Evolutionary conservation across 352 stramenopile species (phyloP).

Genomic region (Phytophthora sojae): DNA sequence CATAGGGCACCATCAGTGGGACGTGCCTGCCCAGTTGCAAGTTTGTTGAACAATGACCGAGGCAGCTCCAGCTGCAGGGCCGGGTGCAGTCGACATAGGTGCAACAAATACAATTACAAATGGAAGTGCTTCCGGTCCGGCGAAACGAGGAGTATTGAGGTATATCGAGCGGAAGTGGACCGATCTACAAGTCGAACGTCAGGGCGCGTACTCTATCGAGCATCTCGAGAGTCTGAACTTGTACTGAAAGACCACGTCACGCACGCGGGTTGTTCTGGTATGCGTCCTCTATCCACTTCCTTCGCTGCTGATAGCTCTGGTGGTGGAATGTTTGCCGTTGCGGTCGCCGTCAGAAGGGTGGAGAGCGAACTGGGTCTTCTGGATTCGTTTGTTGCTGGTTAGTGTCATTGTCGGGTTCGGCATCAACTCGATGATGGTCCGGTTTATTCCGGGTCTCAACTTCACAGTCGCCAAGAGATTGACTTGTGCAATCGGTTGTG

Average conservation of each 20-base stretch:
- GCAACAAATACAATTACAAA: no score
- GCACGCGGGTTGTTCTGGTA: neutral
- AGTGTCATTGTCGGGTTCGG: neutral
- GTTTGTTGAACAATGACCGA: no score
- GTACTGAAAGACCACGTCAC: constrained; percentile 12
- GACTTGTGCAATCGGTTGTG: neutral
- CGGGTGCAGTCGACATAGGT: no score
- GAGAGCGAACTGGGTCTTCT: neutral
- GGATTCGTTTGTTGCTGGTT: neutral
- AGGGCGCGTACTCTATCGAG: constrained; percentile 20
- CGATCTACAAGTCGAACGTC: constrained; percentile 14
- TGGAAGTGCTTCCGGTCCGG: no score
- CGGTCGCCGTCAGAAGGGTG: neutral
- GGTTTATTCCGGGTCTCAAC: neutral
- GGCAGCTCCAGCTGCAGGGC: no score
- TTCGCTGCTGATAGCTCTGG: neutral
- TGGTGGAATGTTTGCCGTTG: neutral
- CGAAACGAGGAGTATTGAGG: neutral
- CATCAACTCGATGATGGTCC: neutral
- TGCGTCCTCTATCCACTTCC: constrained; percentile 13
- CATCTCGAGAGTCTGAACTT: constrained; percentile 11
- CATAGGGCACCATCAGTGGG: no score
- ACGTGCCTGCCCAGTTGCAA: no score
- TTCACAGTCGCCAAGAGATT: neutral
- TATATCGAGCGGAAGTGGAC: constrained; percentile 1